Evolutionary conservation across 441 rosid genomes (phyloP).

Genomic region (Populus hybrid): DNA sequence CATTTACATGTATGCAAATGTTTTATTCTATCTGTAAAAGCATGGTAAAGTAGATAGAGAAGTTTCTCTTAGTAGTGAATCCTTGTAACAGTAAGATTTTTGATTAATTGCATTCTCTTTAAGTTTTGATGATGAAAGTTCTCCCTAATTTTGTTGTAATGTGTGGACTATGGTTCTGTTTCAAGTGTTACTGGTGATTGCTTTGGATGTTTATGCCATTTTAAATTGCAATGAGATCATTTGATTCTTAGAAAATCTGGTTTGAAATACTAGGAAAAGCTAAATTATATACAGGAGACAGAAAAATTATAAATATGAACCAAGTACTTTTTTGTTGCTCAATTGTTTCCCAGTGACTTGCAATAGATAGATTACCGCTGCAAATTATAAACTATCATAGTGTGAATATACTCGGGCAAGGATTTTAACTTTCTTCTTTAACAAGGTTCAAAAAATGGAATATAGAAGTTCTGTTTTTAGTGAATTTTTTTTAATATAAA

Average conservation of each 20-base stretch:
- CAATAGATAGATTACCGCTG: neutral
- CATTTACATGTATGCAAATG: neutral
- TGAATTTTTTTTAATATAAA: neutral
- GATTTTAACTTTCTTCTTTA: neutral
- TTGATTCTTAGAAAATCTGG: too few relatives aligned
- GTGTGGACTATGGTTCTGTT: neutral
- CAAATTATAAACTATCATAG: neutral
- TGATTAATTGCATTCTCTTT: neutral
- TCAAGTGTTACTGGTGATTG: neutral
- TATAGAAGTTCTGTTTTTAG: neutral
- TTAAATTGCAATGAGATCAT: neutral
- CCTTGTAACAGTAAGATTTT: neutral
- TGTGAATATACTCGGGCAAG: neutral
- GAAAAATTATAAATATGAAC: constrained; percentile 8
- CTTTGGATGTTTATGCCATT: neutral
- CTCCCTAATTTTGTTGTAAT: neutral
- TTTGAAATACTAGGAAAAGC: neutral
- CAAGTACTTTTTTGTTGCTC: neutral
- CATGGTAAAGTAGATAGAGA: neutral
- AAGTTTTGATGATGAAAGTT: neutral
- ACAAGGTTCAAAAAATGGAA: neutral
- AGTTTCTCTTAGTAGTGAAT: neutral
- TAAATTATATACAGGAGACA: neutral
- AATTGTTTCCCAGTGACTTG: neutral
- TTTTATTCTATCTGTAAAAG: neutral